Evolutionary conservation across 1,284 basidiomycete genomes (phyloP), one percentile per base, ranked within the genome.

Genomic region (Cryptococcus sp.): DNA sequence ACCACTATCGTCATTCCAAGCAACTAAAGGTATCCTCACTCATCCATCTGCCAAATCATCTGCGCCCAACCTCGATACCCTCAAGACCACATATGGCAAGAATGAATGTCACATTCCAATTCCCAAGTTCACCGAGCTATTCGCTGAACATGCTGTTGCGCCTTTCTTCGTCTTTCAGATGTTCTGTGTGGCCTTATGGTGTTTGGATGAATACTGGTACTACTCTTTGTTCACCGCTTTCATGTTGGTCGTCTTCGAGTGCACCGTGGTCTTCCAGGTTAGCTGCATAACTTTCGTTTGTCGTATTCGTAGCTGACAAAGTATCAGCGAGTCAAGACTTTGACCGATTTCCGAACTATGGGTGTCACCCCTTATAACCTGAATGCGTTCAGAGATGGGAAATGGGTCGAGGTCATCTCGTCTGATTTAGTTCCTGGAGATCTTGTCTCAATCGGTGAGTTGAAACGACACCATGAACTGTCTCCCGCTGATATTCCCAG

Each of bases 91-190:
- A 35, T 97, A 90, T 70, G 92, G 92, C 59, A 85, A 86, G 67
- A 97, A 97, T 78, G 88, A 91, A 70, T 97, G 96, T 76, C 85
- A 95, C 72, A 94, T 97, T 61, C 93, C 94, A 2, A 89, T 97
- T 49, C 93, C 93, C 4, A 88, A 88, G 2, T 97, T 97, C 70
- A 80, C 83, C 5, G 87, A 90, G 65, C 83, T 97, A 37, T 95
- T 97, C 64, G 82, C 80, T 37, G 93, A 97, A 79, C 93, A 96
- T 70, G 90, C 92, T 3, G 92, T 91, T 35, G 88, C 88, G 2
- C 92, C 93, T 0, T 96, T 96, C 81, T 96, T 96, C 74, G 90
- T 95, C 34, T 95, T 96, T 77, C 91, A 97, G 78, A 80, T 97
- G 43, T 97, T 97, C 77, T 97, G 93, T 61, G 93, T 96, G 6